Conservation (phyloP, 352 stramenopile species). For the Pythium angustatum region DNA sequence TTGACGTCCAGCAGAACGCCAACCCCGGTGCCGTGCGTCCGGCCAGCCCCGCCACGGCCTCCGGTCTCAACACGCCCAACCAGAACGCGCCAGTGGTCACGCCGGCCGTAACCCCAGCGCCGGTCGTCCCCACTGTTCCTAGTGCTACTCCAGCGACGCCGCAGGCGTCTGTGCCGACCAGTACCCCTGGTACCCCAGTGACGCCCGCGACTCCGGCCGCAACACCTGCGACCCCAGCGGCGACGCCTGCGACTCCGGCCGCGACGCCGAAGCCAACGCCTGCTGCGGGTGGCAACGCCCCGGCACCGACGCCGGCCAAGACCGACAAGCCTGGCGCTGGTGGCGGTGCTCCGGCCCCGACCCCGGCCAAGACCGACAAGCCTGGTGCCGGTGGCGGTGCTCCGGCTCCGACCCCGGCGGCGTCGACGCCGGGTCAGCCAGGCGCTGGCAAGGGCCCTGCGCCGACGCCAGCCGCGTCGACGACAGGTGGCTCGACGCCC, state of each 20-base stretch:
- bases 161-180: background rate
- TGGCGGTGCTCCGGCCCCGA: background rate
- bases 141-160: background rate
- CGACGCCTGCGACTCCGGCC: constrained; percentile 19
- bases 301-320: background rate
- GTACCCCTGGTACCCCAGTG: background rate
- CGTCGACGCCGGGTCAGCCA: background rate
- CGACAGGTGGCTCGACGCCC: no score
- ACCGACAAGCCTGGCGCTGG: background rate
- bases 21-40: constrained; percentile 19
- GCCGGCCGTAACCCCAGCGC: background rate
- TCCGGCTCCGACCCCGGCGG: constrained; percentile 6
- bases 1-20: constrained; percentile 20
- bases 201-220: background rate
- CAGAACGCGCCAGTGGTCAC: constrained; percentile 16
- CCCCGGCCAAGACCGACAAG: background rate
- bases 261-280: constrained; percentile 23
- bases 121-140: background rate
- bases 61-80: constrained; percentile 16
- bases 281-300: background rate
- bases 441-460: background rate
- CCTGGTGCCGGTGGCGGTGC: no score
- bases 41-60: constrained; percentile 2
- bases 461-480: background rate
- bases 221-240: background rate